Conservation (phyloP, 495 filamentous ascomycete species). For the Pyrenula aspistea region DNA sequence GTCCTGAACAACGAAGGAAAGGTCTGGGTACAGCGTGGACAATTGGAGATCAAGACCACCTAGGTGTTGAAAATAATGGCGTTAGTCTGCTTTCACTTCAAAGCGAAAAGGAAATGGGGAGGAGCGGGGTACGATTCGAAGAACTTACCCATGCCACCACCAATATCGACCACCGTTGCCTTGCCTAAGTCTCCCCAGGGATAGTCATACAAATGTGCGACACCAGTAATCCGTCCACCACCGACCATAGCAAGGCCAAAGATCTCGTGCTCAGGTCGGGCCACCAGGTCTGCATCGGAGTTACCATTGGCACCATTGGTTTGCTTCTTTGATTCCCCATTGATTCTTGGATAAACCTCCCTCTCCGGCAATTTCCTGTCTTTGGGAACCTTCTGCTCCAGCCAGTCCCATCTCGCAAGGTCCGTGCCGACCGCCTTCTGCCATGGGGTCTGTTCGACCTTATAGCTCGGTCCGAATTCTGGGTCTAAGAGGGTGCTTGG, state of each 20-base stretch:
- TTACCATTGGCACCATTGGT: no score
- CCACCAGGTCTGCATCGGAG: slow-evolving; percentile 3
- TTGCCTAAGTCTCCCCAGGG: slow-evolving; percentile 22
- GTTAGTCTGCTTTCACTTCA: neutral
- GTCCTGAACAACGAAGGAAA: slow-evolving; percentile 29
- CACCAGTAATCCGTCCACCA: slow-evolving; percentile 19
- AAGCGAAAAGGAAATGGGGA: neutral
- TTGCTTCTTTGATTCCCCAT: no score
- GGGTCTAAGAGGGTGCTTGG: slow-evolving; percentile 17
- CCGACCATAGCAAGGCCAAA: slow-evolving; percentile 22
- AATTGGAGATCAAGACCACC: slow-evolving; percentile 20
- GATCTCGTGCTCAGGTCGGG: slow-evolving; percentile 18
- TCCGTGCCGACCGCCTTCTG: slow-evolving; percentile 17
- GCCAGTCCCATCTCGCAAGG: slow-evolving; percentile 23
- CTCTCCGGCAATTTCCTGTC: slow-evolving; percentile 1
- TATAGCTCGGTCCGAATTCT: slow-evolving; percentile 14
- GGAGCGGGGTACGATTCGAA: no score
- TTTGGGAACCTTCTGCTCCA: slow-evolving; percentile 17
- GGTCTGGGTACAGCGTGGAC: slow-evolving; percentile 13
- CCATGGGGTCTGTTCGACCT: slow-evolving; percentile 16
- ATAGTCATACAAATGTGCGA: slow-evolving; percentile 20
- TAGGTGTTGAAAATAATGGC: slow-evolving; percentile 3
- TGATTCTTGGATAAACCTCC: slow-evolving; percentile 4
- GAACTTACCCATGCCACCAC: slow-evolving; percentile 23
- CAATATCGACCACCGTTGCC: slow-evolving; percentile 25